A percentile compares a stretch with the other conserved stretches of the same genome.
Evolutionary conservation across 495 filamentous ascomycete species (phyloP).

Genomic region (Penicillium turbatum): DNA sequence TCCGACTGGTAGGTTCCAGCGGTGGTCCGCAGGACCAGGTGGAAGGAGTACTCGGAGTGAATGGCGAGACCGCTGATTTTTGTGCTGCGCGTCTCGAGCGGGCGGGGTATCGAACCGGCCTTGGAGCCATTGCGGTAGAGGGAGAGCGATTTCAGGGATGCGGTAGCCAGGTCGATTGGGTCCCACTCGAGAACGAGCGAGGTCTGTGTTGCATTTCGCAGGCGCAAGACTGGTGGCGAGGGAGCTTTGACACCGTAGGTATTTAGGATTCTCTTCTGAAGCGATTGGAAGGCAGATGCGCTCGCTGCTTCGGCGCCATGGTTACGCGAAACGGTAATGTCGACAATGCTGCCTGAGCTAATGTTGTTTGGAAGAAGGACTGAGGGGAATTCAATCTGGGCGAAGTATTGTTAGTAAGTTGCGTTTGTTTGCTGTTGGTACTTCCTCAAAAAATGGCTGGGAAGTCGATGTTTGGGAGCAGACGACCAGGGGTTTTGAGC

Average conservation of each 20-base stretch:
- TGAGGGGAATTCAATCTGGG: constrained; percentile 95
- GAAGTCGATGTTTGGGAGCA: constrained; percentile 15
- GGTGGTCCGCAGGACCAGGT: constrained; percentile 81
- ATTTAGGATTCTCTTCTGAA: constrained; percentile 81
- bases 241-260: constrained; percentile 82
- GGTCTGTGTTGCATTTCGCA: constrained; percentile 94
- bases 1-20: constrained; percentile 85
- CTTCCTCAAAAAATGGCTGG: constrained; percentile 2
- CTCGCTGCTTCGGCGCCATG: constrained; percentile 67
- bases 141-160: constrained; percentile 79
- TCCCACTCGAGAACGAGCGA: constrained; percentile 98
- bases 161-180: constrained; percentile 86
- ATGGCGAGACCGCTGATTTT: constrained; percentile 97
- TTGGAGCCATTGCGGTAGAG: constrained; percentile 95
- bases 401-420: constrained; percentile 5
- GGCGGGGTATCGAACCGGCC: constrained; percentile 86
- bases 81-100: constrained; percentile 78
- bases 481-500: constrained; percentile 30
- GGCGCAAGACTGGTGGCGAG: constrained; percentile 74
- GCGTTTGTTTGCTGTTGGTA: constrained; percentile 8
- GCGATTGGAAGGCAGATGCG: constrained; percentile 66
- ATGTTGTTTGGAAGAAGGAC: constrained; percentile 95
- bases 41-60: constrained; percentile 93
- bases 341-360: constrained; percentile 91
- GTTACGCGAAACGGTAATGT: constrained; percentile 94